Percentiles rank a stretch among this genome's conserved stretches.
Evolutionary conservation across 1,139 yeast species (phyloP).

Genomic region (Protomyces pachydermus): DNA sequence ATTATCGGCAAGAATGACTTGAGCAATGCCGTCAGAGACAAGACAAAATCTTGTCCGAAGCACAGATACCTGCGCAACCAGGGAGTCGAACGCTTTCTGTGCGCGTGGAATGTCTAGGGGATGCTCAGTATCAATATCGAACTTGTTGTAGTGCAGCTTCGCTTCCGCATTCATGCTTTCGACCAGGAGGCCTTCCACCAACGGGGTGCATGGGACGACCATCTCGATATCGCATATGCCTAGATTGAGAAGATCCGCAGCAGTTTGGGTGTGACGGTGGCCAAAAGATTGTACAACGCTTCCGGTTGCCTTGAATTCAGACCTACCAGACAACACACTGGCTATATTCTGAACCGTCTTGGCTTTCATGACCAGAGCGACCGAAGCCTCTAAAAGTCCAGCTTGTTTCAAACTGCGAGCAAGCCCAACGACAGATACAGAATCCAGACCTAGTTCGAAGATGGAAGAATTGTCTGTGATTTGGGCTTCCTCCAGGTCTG

Average conservation of each 20-base stretch:
- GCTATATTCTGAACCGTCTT: conserved; percentile 5
- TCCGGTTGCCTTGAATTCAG: neutral
- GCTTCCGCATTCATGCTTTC: conserved; percentile 22
- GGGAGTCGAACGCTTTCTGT: conserved; percentile 23
- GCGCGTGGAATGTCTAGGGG: conserved; percentile 21
- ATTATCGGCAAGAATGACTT: conserved; percentile 29
- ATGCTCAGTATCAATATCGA: conserved; percentile 24
- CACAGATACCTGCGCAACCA: conserved; percentile 25
- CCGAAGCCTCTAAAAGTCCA: conserved; percentile 7
- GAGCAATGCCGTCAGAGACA: conserved; percentile 31
- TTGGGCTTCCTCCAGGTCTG: neutral
- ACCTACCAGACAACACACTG: neutral
- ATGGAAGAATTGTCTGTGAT: conserved; percentile 29
- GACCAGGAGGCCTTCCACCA: conserved; percentile 34
- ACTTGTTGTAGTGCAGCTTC: conserved; percentile 27
- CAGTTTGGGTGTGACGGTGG: neutral
- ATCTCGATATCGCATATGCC: conserved; percentile 28
- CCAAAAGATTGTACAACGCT: neutral
- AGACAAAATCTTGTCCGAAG: conserved; percentile 32
- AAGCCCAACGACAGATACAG: conserved; percentile 33
- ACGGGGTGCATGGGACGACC: conserved; percentile 34
- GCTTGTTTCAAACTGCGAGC: conserved; percentile 22
- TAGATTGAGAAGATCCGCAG: conserved; percentile 17
- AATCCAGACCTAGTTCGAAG: conserved; percentile 35
- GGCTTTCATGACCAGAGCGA: conserved; percentile 29